Percentiles rank a stretch among this genome's conserved stretches.
Evolutionary conservation across 129 eudicot genomes (phyloP).

Genomic region (Arctium lappa): DNA sequence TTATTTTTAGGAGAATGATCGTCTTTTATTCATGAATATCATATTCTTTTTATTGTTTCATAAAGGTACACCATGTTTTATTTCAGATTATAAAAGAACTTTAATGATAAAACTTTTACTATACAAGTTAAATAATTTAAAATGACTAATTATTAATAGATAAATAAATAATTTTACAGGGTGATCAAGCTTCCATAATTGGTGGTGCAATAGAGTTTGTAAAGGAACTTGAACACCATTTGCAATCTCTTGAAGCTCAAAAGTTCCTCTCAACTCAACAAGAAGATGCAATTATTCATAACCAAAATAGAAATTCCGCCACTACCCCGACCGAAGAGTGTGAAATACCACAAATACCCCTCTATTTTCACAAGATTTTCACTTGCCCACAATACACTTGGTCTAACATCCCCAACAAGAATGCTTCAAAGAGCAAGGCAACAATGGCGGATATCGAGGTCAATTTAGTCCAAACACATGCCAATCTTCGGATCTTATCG

Average conservation of each 20-base stretch:
- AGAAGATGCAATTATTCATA: slow-evolving; percentile 20
- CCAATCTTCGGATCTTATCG: slow-evolving; percentile 59
- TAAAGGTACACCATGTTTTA: not conserved
- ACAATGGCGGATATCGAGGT: slow-evolving; percentile 28
- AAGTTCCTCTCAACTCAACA: slow-evolving; percentile 23
- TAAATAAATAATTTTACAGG: slow-evolving; percentile 13
- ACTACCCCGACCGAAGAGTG: not conserved
- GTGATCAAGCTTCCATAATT: slow-evolving; percentile 49
- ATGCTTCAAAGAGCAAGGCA: slow-evolving; percentile 9
- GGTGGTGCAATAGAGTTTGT: slow-evolving; percentile 50
- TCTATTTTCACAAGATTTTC: slow-evolving; percentile 10
- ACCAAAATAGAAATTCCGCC: not conserved
- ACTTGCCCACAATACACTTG: slow-evolving; percentile 16
- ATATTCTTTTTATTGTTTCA: not conserved
- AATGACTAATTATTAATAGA: not conserved
- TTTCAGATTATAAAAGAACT: not conserved
- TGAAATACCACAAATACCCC: slow-evolving; percentile 20
- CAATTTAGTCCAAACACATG: slow-evolving; percentile 70
- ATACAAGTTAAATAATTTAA: not conserved
- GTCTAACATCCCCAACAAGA: slow-evolving; percentile 14
- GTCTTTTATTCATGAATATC: not conserved
- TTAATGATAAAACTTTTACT: not conserved
- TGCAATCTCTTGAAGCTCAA: slow-evolving; percentile 41
- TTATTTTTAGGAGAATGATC: too few species aligned
- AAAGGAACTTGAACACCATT: slow-evolving; percentile 46